phyloP scores from a whole-genome alignment of 352 stramenopile species.

The Globisporangium perplexum region DNA sequence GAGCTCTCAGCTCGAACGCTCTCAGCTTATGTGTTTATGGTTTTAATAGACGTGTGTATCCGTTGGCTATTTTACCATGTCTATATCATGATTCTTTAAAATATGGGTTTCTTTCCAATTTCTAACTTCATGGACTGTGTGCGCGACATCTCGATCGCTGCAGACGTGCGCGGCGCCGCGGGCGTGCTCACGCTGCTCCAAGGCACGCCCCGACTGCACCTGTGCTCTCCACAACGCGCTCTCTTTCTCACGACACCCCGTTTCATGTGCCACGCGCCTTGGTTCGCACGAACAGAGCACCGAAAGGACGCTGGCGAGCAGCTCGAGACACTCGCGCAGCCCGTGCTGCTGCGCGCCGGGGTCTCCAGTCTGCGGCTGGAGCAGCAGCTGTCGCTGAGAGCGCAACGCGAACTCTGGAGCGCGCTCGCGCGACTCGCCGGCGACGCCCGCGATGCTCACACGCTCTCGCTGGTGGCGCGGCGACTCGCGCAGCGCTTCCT shows the following conservation, averaged over 20 bases:
- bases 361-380: constrained; percentile 38
- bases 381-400: constrained; percentile 18
- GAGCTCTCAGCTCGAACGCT: too few species aligned
- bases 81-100: too few species aligned
- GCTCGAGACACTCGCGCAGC: constrained; percentile 21
- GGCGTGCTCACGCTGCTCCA: background rate
- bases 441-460: too few species aligned
- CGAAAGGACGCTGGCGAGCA: constrained; percentile 22
- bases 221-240: background rate
- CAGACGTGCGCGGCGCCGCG: background rate
- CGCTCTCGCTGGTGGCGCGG: background rate
- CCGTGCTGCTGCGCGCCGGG: constrained; percentile 13
- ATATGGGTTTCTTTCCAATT: too few species aligned
- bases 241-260: too few species aligned
- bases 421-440: constrained; percentile 21
- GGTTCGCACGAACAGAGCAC: constrained; percentile 22
- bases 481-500: constrained; percentile 14
- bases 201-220: background rate
- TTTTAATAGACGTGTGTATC: too few species aligned
- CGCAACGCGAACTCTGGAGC: constrained; percentile 61
- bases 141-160: too few species aligned
- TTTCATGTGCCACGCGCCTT: background rate
- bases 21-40: too few species aligned
- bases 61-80: too few species aligned
- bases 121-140: too few species aligned